These are phyloP conservation scores for Prasinococcaceae sp. DNA, from an alignment of 139 green algal species.

Conservation along the genomic window DNA sequence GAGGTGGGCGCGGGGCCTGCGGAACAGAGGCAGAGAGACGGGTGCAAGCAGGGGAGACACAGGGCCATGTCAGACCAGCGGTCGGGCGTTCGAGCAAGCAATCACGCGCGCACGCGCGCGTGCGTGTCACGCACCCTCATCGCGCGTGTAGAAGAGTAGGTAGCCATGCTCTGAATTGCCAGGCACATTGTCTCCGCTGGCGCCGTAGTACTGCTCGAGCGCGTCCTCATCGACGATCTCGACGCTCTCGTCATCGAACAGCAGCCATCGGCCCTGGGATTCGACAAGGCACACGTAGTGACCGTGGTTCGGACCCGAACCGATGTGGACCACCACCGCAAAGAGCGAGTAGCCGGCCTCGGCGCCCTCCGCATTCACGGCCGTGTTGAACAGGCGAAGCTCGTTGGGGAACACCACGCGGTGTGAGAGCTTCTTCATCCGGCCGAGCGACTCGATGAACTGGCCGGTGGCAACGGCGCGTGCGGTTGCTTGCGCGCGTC, in stretches of 20 bases:
- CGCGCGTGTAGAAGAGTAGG: conserved; percentile 83
- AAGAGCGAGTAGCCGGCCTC: conserved; percentile 68
- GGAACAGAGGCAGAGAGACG: too few relatives aligned
- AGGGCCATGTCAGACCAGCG: too few relatives aligned
- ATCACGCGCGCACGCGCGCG: too few relatives aligned
- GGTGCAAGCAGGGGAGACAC: too few relatives aligned
- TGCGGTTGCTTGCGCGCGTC: background rate
- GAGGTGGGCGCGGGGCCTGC: too few relatives aligned
- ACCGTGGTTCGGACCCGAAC: conserved; percentile 80
- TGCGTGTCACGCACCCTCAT: conserved; percentile 15
- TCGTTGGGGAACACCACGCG: conserved; percentile 92
- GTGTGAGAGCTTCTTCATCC: conserved; percentile 80
- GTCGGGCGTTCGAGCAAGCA: too few relatives aligned
- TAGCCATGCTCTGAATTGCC: conserved; percentile 87
- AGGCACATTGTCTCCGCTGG: conserved; percentile 1
- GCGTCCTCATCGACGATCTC: background rate
- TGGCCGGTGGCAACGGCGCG: background rate
- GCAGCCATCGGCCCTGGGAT: conserved; percentile 65
- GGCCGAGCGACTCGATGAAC: too few relatives aligned
- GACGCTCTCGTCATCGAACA: conserved; percentile 25
- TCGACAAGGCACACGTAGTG: conserved; percentile 93
- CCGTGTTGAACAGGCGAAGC: conserved; percentile 82
- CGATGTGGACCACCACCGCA: conserved; percentile 91
- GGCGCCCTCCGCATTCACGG: conserved; percentile 33
- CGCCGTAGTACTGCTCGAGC: background rate